Base-by-base conservation (phyloP, 129 eudicot genomes). In the Pseudognaphalium luteoalbum region DNA sequence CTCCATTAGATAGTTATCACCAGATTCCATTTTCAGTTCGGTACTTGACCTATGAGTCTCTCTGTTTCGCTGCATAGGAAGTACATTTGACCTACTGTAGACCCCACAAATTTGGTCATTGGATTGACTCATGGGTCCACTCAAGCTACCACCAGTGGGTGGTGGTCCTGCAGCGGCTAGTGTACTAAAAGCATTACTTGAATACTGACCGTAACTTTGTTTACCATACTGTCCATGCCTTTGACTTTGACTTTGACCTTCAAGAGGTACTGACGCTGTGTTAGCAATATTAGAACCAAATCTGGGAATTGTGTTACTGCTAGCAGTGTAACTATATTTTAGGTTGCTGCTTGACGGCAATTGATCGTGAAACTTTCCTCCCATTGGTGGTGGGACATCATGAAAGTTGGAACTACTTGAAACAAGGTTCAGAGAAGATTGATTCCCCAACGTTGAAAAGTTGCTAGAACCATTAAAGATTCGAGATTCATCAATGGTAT, bases 221-320 rank as follows among this genome's bases (percentile, higher is more conserved):
- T 83, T 80, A 47, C 78, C 81, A 32, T 74, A 82, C n/a, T 76
- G 88, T 30, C 80, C 87, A 78, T 83, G 84, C 62, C 82, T 72
- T 78, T 88, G 91, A 39, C 80, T 72, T 78, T 88, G 91, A 39
- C 80, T 47, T 61, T 80, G 86, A 84, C 82, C 82, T 73, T 86
- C 88, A 60, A 80, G 54, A 47, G 91, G 83, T 70, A 61, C 76
- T 29, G 84, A 84, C 42, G 82, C 71, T 10, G 86, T 69, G 71
- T 54, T 80, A 30, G 70, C 56, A 12, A 82, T 78, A 72, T 73
- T 76, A 72, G 90, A 80, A 22, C 88, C 75, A 81, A 87, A 80
- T 59, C 82, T 81, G 3, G 32, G 50, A 51, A 73, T 25, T 28
- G 81, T 76, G 79, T 73, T 76, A 70, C 77, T 66, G 37, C 76